Evolutionary conservation across 2,329 filamentous ascomycete genomes (phyloP).

Genomic region (Uncinocarpus reesii): DNA sequence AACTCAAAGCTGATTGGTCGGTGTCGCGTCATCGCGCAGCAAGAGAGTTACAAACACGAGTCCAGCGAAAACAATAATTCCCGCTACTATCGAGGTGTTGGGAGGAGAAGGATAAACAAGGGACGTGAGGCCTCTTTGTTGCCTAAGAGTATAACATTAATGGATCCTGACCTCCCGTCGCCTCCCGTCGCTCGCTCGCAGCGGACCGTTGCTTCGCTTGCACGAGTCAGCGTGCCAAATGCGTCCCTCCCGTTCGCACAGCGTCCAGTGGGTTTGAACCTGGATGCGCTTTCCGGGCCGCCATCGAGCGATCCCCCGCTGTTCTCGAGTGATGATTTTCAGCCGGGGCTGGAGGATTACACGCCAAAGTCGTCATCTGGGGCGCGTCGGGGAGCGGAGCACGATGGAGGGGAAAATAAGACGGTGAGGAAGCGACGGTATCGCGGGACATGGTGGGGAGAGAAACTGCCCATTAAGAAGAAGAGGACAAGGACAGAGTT

Average conservation of each 20-base stretch:
- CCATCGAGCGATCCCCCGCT: slow-evolving; percentile 38
- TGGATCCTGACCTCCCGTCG: slow-evolving; percentile 33
- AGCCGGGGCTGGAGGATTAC: slow-evolving; percentile 38
- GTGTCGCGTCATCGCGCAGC: slow-evolving; percentile 13
- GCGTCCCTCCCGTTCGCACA: slow-evolving; percentile 27
- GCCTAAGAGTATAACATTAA: slow-evolving; percentile 14
- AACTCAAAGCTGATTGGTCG: slow-evolving; percentile 3
- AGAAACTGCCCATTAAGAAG: slow-evolving; percentile 31
- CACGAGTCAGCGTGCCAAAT: slow-evolving; percentile 21
- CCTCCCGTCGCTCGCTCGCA: slow-evolving; percentile 22
- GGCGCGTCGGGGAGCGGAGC: not conserved
- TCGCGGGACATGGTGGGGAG: slow-evolving; percentile 38
- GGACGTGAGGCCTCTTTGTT: not conserved
- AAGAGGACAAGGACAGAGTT: slow-evolving; percentile 35
- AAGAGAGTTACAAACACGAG: not conserved
- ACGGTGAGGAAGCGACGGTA: slow-evolving; percentile 32
- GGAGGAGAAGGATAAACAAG: too few species aligned
- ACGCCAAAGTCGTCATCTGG: slow-evolving; percentile 19
- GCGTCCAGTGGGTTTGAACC: slow-evolving; percentile 23
- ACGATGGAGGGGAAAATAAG: slow-evolving; percentile 12
- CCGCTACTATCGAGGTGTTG: too few species aligned
- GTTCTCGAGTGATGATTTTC: slow-evolving; percentile 41
- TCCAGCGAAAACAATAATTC: not conserved
- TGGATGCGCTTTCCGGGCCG: slow-evolving; percentile 7
- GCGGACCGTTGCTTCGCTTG: slow-evolving; percentile 19